These are phyloP conservation scores for Tagetes patula DNA, from an alignment of 129 eudicot genomes.

Conservation along the genomic window DNA sequence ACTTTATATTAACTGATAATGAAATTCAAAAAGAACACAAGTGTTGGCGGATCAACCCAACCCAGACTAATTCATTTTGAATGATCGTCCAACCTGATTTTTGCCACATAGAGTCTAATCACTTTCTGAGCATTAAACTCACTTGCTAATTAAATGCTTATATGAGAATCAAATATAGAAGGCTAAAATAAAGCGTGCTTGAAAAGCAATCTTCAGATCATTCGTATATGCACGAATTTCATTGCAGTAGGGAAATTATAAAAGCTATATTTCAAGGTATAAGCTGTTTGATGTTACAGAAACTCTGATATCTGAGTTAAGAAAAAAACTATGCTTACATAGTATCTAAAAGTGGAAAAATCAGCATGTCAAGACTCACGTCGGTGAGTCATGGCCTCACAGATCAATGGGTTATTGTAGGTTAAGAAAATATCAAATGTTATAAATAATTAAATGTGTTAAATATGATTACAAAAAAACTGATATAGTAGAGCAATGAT, in stretches of 20 bases:
- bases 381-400: neutral
- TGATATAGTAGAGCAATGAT: too few relatives aligned
- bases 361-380: neutral
- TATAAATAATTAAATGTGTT: too few relatives aligned
- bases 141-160: neutral
- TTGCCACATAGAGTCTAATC: neutral
- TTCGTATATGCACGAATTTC: neutral
- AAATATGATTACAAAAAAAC: too few relatives aligned
- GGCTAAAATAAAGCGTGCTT: neutral
- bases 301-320: neutral
- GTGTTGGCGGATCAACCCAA: neutral
- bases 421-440: neutral
- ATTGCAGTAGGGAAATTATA: neutral
- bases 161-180: neutral
- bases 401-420: neutral
- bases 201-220: neutral
- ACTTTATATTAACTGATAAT: neutral
- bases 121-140: neutral
- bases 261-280: neutral
- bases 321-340: too few relatives aligned
- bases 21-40: neutral
- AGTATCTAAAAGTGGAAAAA: neutral
- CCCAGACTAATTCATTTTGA: neutral
- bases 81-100: too few relatives aligned
- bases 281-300: neutral